Base-by-base conservation (phyloP, 768 basidiomycete genomes). In the Lentinula sp. region DNA sequence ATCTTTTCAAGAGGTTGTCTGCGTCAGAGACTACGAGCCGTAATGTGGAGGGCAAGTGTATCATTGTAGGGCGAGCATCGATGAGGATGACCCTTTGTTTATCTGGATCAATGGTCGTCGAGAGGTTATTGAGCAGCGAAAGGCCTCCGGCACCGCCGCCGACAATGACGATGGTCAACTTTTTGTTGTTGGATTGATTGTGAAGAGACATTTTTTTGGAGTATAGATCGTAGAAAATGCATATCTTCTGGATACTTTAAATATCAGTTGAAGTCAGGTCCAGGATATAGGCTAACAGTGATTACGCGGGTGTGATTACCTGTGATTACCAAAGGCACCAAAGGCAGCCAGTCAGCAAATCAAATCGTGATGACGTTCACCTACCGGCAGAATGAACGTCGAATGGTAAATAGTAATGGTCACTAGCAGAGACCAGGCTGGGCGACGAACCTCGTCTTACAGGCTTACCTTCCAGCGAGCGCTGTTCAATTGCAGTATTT, bases 111-210 rank as follows among this genome's bases (percentile, higher is more conserved):
- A 89, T 77, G 28, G 62, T 33, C 43, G 76, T 77, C 2, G 84
- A 80, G 60, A 90, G 83, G 1, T 67, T 69, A 28, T 77, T 76
- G 2, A 78, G 79, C 57, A 80, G 63, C 10, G 73, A 64, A 28
- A 74, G 70, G 13, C 87, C 87, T 1, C 77, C 79, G 18, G 70
- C 74, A 54, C 84, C 87, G 36, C 83, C 88, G 42, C 85, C 84
- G 55, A 87, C 72, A 63, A 88, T 72, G 42, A 87, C 75, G 63
- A 77, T 64, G 42, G 57, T 58, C 3, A 18, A 39, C 28, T 55
- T 55, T 8, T 39, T 8, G 18, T 20, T 55, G 32, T 42, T 18
- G 6, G 8, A 1, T 37, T n/a, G 41, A 7, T 39, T 55, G 53
- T 53, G 8, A 7, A 37, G 12, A 13, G 51, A 53, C 33, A 36